Base-by-base conservation (phyloP, 345 rosid genomes). In the Arabis hirsuta region DNA sequence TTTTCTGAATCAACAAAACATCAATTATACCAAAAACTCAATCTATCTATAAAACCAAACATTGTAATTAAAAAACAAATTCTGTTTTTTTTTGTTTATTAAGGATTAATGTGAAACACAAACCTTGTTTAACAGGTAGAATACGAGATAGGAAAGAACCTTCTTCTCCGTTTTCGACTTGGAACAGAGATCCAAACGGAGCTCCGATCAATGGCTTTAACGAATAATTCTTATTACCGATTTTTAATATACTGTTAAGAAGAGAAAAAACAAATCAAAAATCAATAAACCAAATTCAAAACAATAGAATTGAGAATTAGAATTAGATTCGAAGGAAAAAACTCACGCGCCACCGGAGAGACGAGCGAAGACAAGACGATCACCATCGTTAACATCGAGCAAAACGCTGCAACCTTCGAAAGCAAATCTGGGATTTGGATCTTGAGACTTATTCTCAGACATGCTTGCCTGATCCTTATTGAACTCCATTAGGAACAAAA, bases 371-470 rank as follows among this genome's bases (percentile, higher is more conserved):
- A 95, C 96, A 57, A 95, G 80, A 50, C 97, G 96, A 68, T 91
- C 99, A 32, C 99, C 97, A n/a, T 95, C 92, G 71, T 95, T 95
- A 66, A 95, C 78, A 75, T 91, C 99, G 43, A 95, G 97, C 87
- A 95, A 75, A 5, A 88, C 99, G 50, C 92, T 91, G 87, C 92
- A 88, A 69, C 92, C 96, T 83, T 95, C 96, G 88, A 85, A 81
- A 34, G 99, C 87, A 3, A 86, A 74, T 84, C 91, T 85, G 5
- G 81, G 80, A 69, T 83, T 80, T n/a, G 78, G 78, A 48, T 62
- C 74, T 55, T 59, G 55, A 41, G 31, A 38, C 42, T 73, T 54
- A 3, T 56, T 46, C 34, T 71, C 73, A 65, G 77, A 65, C 73
- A 71, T 70, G 14, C 0, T 22, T 61, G 51, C 27, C 36, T 54